These are phyloP conservation scores for Cercophora scortea DNA, from an alignment of 495 filamentous ascomycete species.

Conservation along the genomic window DNA sequence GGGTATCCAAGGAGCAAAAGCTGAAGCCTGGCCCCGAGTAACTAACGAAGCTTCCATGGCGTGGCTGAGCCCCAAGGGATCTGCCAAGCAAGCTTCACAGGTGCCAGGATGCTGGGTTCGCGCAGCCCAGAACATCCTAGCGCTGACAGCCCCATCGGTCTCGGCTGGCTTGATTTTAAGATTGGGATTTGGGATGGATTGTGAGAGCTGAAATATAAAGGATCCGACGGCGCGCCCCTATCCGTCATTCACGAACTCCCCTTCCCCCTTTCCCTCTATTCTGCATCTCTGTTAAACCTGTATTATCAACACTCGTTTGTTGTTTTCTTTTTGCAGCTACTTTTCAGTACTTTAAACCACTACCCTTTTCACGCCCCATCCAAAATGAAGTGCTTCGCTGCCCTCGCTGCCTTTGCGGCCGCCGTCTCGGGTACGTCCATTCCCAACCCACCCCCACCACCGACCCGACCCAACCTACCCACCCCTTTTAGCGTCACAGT, in stretches of 20 bases:
- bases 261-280: background rate
- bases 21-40: too few species aligned
- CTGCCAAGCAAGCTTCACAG: background rate
- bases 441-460: background rate
- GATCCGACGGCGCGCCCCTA: background rate
- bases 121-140: background rate
- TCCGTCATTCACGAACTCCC: background rate
- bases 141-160: background rate
- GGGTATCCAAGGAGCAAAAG: too few species aligned
- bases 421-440: constrained; percentile 3
- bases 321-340: too few species aligned
- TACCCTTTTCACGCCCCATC: background rate
- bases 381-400: constrained; percentile 10
- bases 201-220: background rate
- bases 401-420: constrained; percentile 8
- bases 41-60: background rate
- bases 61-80: background rate
- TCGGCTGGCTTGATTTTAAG: background rate
- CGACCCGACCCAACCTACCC: too few species aligned
- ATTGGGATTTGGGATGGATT: background rate
- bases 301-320: too few species aligned
- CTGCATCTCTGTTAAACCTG: background rate
- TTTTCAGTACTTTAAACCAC: background rate
- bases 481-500: too few species aligned
- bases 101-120: background rate